phyloP scores from a whole-genome alignment of 176 grass and related monocot species.

The Miscanthus lutarioriparius region DNA sequence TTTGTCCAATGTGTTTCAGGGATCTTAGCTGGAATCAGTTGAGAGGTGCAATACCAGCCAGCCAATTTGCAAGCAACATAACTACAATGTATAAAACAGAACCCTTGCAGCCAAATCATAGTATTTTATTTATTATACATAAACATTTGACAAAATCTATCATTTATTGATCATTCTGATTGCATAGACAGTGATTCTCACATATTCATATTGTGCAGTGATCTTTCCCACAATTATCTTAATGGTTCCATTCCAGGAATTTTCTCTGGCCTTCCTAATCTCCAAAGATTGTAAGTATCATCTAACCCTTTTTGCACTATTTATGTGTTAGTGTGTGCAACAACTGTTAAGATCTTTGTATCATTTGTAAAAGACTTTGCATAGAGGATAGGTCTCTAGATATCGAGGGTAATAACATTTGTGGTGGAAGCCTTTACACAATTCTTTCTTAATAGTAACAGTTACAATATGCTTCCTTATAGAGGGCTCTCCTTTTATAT shows the following conservation, averaged over 20 bases:
- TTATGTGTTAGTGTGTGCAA: not conserved
- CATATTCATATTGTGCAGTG: slow-evolving; percentile 50
- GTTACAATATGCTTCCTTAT: slow-evolving; percentile 9
- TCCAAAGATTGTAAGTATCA: slow-evolving; percentile 64
- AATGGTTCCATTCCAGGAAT: slow-evolving; percentile 62
- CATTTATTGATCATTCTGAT: slow-evolving; percentile 11
- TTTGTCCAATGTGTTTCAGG: slow-evolving; percentile 46
- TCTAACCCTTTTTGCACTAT: slow-evolving; percentile 25
- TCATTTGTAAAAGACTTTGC: not conserved
- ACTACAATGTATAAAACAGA: slow-evolving; percentile 59
- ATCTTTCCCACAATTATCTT: slow-evolving; percentile 66
- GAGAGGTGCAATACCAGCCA: slow-evolving; percentile 59
- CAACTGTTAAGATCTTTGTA: not conserved
- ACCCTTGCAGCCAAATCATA: not conserved
- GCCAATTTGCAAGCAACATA: slow-evolving; percentile 55
- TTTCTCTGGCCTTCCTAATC: slow-evolving; percentile 60
- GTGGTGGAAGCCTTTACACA: not conserved
- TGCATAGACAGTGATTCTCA: not conserved
- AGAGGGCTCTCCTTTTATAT: not conserved
- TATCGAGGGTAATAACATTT: not conserved
- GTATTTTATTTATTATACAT: slow-evolving; percentile 17
- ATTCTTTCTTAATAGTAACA: not conserved
- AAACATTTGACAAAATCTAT: slow-evolving; percentile 10
- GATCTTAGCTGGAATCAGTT: slow-evolving; percentile 81
- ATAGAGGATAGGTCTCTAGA: slow-evolving; percentile 19